These are phyloP conservation scores for Populus alba DNA, from an alignment of 345 rosid genomes.

Conservation along the genomic window DNA sequence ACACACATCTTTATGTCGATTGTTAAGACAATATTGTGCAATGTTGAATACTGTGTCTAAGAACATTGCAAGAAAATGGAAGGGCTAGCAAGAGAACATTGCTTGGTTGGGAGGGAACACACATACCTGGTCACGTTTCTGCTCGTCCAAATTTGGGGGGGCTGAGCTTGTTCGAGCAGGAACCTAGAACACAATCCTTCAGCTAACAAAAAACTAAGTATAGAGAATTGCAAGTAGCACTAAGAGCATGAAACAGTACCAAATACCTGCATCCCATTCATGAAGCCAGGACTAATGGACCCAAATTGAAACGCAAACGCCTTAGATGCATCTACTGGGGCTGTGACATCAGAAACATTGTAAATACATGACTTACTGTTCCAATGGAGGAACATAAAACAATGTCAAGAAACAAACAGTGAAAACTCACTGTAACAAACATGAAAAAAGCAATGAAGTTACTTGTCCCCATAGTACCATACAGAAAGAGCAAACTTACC, in stretches of 20 bases:
- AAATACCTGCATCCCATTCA: constrained; percentile 78
- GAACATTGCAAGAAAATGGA: neutral
- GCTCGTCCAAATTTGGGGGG: constrained; percentile 97
- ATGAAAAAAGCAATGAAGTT: neutral
- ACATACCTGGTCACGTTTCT: constrained; percentile 81
- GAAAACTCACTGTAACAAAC: neutral
- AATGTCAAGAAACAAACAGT: neutral
- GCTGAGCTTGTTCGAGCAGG: constrained; percentile 97
- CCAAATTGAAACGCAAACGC: constrained; percentile 80
- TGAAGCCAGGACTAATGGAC: constrained; percentile 66
- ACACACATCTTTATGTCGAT: neutral
- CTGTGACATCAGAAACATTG: constrained; percentile 23
- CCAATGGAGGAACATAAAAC: neutral
- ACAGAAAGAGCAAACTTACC: constrained; percentile 32
- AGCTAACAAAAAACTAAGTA: neutral
- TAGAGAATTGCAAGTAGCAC: neutral
- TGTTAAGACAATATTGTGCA: neutral
- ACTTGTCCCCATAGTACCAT: neutral
- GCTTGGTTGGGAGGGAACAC: neutral
- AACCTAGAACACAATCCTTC: constrained; percentile 44
- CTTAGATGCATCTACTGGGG: constrained; percentile 61
- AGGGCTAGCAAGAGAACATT: neutral
- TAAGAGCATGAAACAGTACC: neutral
- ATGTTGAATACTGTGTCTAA: neutral
- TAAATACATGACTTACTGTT: neutral